Conservation (phyloP, 352 stramenopile genomes). For the Phytopythium kandeliae region DNA sequence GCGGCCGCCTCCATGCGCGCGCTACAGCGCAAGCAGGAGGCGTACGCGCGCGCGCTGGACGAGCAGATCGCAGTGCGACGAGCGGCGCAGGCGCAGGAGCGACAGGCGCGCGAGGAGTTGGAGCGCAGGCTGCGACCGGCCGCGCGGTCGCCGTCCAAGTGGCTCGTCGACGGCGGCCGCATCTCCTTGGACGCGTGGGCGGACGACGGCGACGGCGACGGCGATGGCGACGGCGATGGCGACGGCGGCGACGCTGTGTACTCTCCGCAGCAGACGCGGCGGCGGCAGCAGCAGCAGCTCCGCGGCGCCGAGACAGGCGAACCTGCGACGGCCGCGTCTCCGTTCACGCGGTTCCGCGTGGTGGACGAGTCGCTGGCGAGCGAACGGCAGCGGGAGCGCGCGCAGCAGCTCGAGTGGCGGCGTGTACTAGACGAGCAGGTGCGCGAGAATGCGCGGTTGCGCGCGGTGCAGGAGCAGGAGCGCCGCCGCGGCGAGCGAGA, state of each 20-base stretch:
- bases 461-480: slow-evolving; percentile 35
- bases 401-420: slow-evolving; percentile 68
- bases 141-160: slow-evolving; percentile 59
- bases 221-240: too few relatives aligned
- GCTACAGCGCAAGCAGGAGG: slow-evolving; percentile 46
- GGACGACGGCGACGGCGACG: not conserved
- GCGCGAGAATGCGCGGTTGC: slow-evolving; percentile 56
- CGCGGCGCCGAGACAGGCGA: slow-evolving; percentile 23
- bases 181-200: not conserved
- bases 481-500: slow-evolving; percentile 28
- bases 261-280: too few relatives aligned
- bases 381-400: slow-evolving; percentile 51
- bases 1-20: slow-evolving; percentile 23
- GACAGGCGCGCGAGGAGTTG: slow-evolving; percentile 46
- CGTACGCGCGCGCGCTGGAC: slow-evolving; percentile 63
- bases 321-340: slow-evolving; percentile 17
- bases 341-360: slow-evolving; percentile 47
- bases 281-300: slow-evolving; percentile 22
- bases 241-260: too few relatives aligned
- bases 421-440: slow-evolving; percentile 66
- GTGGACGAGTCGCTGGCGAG: slow-evolving; percentile 43
- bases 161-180: slow-evolving; percentile 59
- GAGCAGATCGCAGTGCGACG: slow-evolving; percentile 61
- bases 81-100: slow-evolving; percentile 37
- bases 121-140: slow-evolving; percentile 45